Conservation (phyloP, 495 filamentous ascomycete genomes). For the Annulohypoxylon bovei region DNA sequence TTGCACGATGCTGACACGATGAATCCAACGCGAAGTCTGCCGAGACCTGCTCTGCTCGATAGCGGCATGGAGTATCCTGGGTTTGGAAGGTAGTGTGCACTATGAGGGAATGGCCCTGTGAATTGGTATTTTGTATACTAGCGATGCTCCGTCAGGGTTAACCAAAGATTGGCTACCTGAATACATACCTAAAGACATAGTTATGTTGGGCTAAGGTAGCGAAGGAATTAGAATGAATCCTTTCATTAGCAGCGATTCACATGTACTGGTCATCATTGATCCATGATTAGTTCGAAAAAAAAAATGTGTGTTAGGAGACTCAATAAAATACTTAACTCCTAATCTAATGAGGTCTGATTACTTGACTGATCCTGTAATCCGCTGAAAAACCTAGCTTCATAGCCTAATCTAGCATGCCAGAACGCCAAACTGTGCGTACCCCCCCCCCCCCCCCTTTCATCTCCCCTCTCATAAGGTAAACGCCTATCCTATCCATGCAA, state of each 20-base stretch:
- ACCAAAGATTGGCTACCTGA: background rate
- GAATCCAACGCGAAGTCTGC: background rate
- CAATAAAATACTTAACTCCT: background rate
- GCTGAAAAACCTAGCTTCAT: background rate
- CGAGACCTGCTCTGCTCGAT: background rate
- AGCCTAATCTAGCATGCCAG: background rate
- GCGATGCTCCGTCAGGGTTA: background rate
- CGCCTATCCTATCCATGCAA: background rate
- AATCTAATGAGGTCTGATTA: background rate
- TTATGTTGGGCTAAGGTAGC: background rate
- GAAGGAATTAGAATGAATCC: background rate
- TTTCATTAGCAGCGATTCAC: background rate
- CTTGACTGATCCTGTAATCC: background rate
- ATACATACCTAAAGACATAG: background rate
- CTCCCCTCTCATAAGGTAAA: background rate
- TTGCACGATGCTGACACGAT: background rate
- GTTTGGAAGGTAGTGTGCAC: too few species aligned
- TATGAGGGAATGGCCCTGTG: too few species aligned
- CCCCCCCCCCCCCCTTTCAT: background rate
- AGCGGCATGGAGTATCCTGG: too few species aligned
- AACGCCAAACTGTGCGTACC: background rate
- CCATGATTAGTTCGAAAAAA: background rate
- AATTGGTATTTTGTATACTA: background rate
- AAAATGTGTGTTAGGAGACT: background rate
- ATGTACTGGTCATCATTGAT: background rate